Percentiles rank a stretch among this genome's conserved stretches.
Conservation (phyloP, 1,284 basidiomycete species). For the Leccinum fallax region DNA sequence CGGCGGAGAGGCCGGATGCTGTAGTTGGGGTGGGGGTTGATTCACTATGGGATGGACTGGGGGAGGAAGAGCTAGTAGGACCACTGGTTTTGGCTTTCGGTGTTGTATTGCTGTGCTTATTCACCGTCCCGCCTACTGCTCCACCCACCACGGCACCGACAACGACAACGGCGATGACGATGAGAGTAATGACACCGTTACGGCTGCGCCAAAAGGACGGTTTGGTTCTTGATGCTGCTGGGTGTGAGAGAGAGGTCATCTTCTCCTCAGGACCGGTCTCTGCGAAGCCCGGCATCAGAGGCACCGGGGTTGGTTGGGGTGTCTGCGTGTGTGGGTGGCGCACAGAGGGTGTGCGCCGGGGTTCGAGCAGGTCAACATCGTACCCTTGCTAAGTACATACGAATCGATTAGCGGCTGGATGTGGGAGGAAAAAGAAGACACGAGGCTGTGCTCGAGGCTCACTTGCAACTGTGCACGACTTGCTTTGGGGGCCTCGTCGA, state of each 20-base stretch:
- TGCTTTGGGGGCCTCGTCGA: conserved; percentile 45
- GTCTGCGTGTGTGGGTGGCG: conserved; percentile 15
- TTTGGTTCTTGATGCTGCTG: conserved; percentile 3
- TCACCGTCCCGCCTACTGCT: conserved; percentile 55
- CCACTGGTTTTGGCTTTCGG: neutral
- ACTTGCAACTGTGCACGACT: conserved; percentile 52
- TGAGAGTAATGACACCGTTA: conserved; percentile 42
- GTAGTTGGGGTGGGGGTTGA: too few relatives aligned
- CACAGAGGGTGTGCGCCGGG: conserved; percentile 21
- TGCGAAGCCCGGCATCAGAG: conserved; percentile 4
- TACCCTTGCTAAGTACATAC: conserved; percentile 49
- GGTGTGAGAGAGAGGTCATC: neutral
- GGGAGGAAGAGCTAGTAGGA: neutral
- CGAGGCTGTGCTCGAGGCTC: conserved; percentile 14
- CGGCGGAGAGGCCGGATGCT: too few relatives aligned
- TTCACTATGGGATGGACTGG: too few relatives aligned
- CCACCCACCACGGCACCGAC: conserved; percentile 62
- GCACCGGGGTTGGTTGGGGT: conserved; percentile 3
- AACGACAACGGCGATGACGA: conserved; percentile 42
- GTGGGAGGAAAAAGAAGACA: neutral
- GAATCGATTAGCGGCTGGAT: neutral
- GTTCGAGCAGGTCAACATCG: conserved; percentile 49
- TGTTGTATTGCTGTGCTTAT: conserved; percentile 22
- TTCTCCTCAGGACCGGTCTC: conserved; percentile 26
- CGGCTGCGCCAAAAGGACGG: conserved; percentile 35